A percentile compares a stretch with the other conserved stretches of the same genome.
Evolutionary conservation across 257 asterid genomes (phyloP).

Genomic region (Nicotiana otophora): DNA sequence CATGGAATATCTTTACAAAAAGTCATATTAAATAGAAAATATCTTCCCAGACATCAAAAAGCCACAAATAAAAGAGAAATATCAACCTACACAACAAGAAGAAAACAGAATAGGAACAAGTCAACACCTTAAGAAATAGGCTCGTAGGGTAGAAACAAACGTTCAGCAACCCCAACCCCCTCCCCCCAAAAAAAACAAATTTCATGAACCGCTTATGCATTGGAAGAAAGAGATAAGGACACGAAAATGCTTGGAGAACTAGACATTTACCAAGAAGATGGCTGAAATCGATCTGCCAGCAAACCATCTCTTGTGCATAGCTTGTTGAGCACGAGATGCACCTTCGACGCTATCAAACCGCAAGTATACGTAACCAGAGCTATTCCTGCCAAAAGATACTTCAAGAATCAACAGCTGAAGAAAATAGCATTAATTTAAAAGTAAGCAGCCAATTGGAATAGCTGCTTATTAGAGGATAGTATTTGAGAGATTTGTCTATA

Average conservation of each 20-base stretch:
- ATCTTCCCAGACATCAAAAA: not conserved
- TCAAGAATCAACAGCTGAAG: not conserved
- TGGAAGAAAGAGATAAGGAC: not conserved
- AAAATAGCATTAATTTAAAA: not conserved
- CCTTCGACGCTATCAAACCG: conserved; percentile 78
- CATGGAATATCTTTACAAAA: not conserved
- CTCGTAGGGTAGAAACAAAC: not conserved
- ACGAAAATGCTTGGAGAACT: not conserved
- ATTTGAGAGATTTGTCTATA: not conserved
- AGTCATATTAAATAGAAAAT: not conserved
- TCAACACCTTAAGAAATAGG: not conserved
- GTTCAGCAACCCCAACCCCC: not conserved
- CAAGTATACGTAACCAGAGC: conserved; percentile 84
- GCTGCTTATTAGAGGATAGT: not conserved
- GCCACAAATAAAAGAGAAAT: not conserved
- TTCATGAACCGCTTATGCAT: not conserved
- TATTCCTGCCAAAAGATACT: conserved; percentile 50
- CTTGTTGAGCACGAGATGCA: conserved; percentile 84
- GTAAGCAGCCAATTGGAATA: not conserved
- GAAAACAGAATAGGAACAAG: not conserved
- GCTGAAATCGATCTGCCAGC: conserved; percentile 94
- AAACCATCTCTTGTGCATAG: conserved; percentile 98
- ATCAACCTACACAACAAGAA: no score
- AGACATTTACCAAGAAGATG: conserved; percentile 65
- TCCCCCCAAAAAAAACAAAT: not conserved